Base-by-base conservation (phyloP, 192 early-diverging fungal genomes). In the Glomus cerebriforme region DNA sequence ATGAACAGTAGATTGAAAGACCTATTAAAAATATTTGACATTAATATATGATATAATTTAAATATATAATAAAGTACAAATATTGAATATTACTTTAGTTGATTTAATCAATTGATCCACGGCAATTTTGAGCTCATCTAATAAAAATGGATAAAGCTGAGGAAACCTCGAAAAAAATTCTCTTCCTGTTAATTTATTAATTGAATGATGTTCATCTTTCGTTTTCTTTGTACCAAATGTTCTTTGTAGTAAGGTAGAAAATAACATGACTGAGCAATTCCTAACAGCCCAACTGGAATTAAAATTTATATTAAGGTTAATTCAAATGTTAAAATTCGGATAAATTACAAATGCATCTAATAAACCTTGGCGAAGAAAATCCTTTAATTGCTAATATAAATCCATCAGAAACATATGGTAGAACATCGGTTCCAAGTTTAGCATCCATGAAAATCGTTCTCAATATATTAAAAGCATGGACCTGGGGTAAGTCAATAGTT, bases 91-190 rank as follows among this genome's bases (percentile, higher is more conserved):
- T 45, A 79, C 63, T 3, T 79, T 63, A 2, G 77, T 81, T 10
- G 82, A 64, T 26, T 71, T 71, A 34, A 88, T 70, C 12, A 95
- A 81, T 66, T 89, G 84, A 19, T 89, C 81, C 0, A 95, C 93
- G 2, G 95, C 93, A 47, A 85, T 83, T 45, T 88, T 82, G 5
- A 98, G 86, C 80, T 96, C 90, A 45, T 87, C 85, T 27, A 95
- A 85, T 54, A 98, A 84, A 80, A 94, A 92, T 24, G 90, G 86
- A 67, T 93, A 92, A 59, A 98, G 82, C 4, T 87, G 86, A 1
- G 96, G 96, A 81, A 94, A 95, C 24, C 95, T 90, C 4, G 92
- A 89, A 86, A 98, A 98, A 79, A 98, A 93, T 85, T 97, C 97
- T 31, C 94, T 90, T 0, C 91, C 92, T 3, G 95, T 95, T 29